phyloP scores from a whole-genome alignment of 306 rosid genomes.

The Vigna nakashimae region DNA sequence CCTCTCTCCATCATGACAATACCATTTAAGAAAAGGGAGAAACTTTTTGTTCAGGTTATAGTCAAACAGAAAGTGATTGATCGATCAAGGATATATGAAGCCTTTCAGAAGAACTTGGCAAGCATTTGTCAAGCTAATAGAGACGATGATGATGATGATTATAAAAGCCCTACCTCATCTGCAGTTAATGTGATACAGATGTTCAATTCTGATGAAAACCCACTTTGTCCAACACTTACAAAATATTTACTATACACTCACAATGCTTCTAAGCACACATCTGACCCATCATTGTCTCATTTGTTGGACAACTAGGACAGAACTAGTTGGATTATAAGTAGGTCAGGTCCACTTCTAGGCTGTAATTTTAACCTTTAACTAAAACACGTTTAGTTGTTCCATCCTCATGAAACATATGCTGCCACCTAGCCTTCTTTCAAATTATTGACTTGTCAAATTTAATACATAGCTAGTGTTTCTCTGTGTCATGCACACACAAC shows the following conservation, averaged over 20 bases:
- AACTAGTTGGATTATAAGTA: constrained; percentile 56
- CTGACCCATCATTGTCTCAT: constrained; percentile 58
- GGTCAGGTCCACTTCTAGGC: constrained; percentile 74
- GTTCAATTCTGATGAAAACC: constrained; percentile 41
- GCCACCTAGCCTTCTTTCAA: constrained; percentile 48
- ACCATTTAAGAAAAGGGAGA: constrained; percentile 49
- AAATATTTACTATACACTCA: constrained; percentile 30
- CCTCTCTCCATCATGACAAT: constrained; percentile 42
- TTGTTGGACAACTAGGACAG: constrained; percentile 61
- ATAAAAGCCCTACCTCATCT: constrained; percentile 38
- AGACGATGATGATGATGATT: constrained; percentile 18
- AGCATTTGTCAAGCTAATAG: constrained; percentile 54
- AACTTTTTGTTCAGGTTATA: constrained; percentile 50
- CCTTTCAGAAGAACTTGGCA: constrained; percentile 40
- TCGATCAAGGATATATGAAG: constrained; percentile 36
- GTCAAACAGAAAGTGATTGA: constrained; percentile 65
- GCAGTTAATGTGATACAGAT: constrained; percentile 52
- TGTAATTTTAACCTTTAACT: constrained; percentile 61
- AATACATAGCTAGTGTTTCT: constrained; percentile 12
- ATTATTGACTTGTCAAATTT: constrained; percentile 45
- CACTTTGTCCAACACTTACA: constrained; percentile 37
- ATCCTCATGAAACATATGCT: constrained; percentile 50
- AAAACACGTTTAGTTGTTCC: constrained; percentile 49
- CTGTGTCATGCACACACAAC: constrained; percentile 12
- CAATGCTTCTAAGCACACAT: constrained; percentile 42